Base-by-base conservation (phyloP, 257 asterid species). In the Jacaranda mimosifolia region DNA sequence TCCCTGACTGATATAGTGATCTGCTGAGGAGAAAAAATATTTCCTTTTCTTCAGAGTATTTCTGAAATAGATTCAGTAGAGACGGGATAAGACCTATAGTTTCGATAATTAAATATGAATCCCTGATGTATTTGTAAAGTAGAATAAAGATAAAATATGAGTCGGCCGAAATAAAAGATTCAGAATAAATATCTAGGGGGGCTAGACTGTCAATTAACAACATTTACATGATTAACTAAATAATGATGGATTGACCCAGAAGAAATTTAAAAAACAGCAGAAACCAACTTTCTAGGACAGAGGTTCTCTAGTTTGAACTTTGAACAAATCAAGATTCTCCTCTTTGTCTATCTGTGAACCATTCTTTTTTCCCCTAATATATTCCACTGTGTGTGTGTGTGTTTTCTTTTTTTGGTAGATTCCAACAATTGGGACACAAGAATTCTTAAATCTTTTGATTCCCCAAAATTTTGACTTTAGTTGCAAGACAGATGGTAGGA, bases 251-350 rank as follows among this genome's bases (percentile, higher is more conserved):
- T 60, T 82, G 73, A 65, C 58, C 60, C 59, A 62, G 19, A 3
- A 9, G 64, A 52, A 79, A 57, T 83, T 83, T 69, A 5, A 79
- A 49, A 26, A 21, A 6, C 52, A 36, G 63, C 53, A n/a, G 13
- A 19, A 55, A 11, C 4, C 14, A 15, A 14, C 48, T 68, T 78
- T 70, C 17, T 60, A 35, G 78, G 55, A 21, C 67, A 45, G n/a
- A 74, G 70, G 49, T 71, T 77, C 57, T 56, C 18, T 8, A 42
- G 51, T 19, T 67, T 51, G 49, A 68, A 68, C 68, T 69, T 79
- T 68, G 88, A 82, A 82, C 63, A 76, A 60, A 76, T 73, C 74
- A 82, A 85, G 85, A 85, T 85, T 85, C 79, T 70, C 77, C n/a
- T 46, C 70, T 26, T 49, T 81, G 67, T 78, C 62, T 9, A 55